Evolutionary conservation across 805 yeast species (phyloP).

Genomic region (Priceomyces medius): DNA sequence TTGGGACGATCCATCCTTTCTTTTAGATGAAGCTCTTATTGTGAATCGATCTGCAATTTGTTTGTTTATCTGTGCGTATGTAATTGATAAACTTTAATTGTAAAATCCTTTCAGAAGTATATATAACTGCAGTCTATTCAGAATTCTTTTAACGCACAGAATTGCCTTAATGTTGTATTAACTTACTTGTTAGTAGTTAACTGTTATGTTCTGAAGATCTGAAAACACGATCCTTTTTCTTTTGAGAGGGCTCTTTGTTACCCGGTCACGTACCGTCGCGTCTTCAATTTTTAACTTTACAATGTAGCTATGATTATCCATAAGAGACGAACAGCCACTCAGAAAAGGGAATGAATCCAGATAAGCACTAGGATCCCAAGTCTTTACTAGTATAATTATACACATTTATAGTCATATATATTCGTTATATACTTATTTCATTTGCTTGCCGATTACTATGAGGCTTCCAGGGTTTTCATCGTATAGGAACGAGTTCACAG

Average conservation of each 20-base stretch:
- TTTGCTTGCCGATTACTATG: slow-evolving; percentile 18
- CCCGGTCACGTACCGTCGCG: slow-evolving; percentile 2
- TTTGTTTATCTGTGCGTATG: background rate
- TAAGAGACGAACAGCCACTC: background rate
- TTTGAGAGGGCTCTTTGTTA: background rate
- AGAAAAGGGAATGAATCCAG: background rate
- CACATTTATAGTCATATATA: too few relatives aligned
- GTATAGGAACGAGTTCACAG: slow-evolving; percentile 37
- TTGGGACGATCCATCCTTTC: slow-evolving; percentile 4
- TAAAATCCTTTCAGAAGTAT: background rate
- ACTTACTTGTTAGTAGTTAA: background rate
- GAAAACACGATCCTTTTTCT: slow-evolving; percentile 3
- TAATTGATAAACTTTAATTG: background rate
- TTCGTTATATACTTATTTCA: background rate
- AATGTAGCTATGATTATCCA: too few relatives aligned
- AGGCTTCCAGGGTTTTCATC: slow-evolving; percentile 40
- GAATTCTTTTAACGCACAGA: background rate
- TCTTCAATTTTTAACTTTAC: too few relatives aligned
- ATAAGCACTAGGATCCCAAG: background rate
- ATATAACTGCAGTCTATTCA: background rate
- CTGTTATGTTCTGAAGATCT: slow-evolving; percentile 3
- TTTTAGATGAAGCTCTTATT: background rate
- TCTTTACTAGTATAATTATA: too few relatives aligned
- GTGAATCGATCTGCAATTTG: background rate
- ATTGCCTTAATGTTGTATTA: background rate